Evolutionary conservation across 176 grass and related monocot species (phyloP).

Genomic region (Thinopyrum elongatum): DNA sequence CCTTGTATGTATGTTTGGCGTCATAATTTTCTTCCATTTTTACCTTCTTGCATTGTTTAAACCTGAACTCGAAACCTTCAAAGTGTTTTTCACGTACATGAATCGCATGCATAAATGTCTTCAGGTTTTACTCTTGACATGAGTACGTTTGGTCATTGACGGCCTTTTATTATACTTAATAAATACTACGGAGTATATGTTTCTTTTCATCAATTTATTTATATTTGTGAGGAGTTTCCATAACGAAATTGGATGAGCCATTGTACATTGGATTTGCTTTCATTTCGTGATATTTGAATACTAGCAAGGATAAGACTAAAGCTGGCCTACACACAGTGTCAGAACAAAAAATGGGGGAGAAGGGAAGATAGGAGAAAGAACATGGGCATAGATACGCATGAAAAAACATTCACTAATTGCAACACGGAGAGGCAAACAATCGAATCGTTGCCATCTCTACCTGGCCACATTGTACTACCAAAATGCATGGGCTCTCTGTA

Average conservation of each 20-base stretch:
- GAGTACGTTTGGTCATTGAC: not conserved
- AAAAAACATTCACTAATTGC: too few relatives aligned
- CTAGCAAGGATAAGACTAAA: not conserved
- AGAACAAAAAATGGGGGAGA: not conserved
- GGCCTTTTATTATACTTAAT: not conserved
- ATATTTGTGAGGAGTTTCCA: not conserved
- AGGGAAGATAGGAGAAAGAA: not conserved
- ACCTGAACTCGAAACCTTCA: not conserved
- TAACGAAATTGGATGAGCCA: not conserved
- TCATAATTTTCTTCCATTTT: not conserved
- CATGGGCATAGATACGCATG: not conserved
- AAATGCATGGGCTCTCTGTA: too few relatives aligned
- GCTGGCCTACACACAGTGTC: not conserved
- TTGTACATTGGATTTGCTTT: not conserved
- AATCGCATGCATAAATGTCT: not conserved
- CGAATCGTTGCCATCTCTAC: too few relatives aligned
- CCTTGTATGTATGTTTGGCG: not conserved
- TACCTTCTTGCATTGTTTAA: not conserved
- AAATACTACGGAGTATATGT: not conserved
- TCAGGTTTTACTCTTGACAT: not conserved
- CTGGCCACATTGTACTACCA: too few relatives aligned
- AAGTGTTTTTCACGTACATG: not conserved
- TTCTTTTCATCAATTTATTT: constrained; percentile 8
- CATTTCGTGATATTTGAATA: not conserved
- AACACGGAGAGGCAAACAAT: too few relatives aligned